Evolutionary conservation across 2,329 filamentous ascomycete species (phyloP), one percentile per base, ranked within the genome.

Genomic region (Pseudomassariella vexata): DNA sequence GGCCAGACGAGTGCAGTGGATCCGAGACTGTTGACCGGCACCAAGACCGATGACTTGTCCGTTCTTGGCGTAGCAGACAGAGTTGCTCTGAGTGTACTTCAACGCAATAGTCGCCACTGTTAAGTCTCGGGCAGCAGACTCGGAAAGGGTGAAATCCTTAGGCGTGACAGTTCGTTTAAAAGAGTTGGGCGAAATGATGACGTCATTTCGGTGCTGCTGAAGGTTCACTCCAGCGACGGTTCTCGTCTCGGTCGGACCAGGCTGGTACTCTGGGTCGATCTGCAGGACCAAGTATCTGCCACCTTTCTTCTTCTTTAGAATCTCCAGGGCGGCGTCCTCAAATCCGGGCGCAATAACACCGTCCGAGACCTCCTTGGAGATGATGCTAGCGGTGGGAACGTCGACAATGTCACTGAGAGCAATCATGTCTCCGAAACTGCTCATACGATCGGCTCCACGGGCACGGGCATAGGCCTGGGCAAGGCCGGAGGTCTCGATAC

Each of bases 1-100:
- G 9, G 92, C 92, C 31, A 98, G 78, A 45, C 92, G 83, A 24
- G 92, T 98, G 77, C 92, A 98, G 74, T 98, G 92, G 49, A 98
- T 98, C 48, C 92, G 84, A 40, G 86, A 94, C 67, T 98, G 92
- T 64, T 98, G 92, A 39, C 92, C 92, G 34, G 92, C 92, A 45
- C 92, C 92, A 35, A 98, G 79, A 45, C 92, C 92, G 48, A 98
- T 75, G 50, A 96, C 76, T 64, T 96, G 92, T 28, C 92, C 92
- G 52, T 94, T 89, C 42, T 87, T 72, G 34, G 92, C 89, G 57
- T 96, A 98, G 76, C 90, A 96, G 43, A 98, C 92, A 17, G 89
- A 95, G 76, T 98, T 98, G 56, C 88, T 95, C 66, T 98, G 89
- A 2, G 92, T 98, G 70, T 95, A 98, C 68, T 98, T 98, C 50